Conservation (phyloP, 2,329 filamentous ascomycete species). For the Clonostachys sp. region DNA sequence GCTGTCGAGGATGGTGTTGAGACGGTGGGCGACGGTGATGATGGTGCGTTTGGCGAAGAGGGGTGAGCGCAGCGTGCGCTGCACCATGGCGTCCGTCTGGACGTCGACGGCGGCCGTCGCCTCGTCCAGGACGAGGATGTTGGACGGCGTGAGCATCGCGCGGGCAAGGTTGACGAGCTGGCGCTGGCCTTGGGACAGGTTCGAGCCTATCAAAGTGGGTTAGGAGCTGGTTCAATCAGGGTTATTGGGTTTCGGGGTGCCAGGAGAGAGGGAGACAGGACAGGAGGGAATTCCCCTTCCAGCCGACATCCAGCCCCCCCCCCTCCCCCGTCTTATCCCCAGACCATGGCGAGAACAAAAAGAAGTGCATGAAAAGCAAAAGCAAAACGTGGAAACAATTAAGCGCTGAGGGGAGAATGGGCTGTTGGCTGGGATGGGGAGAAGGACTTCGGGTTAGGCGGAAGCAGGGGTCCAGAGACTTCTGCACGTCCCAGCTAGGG, state of each 20-base stretch:
- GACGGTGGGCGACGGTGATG: conserved; percentile 95
- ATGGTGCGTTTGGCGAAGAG: conserved; percentile 89
- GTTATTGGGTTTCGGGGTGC: too few relatives aligned
- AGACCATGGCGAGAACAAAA: too few relatives aligned
- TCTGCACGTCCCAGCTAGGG: background rate
- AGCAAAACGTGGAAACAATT: too few relatives aligned
- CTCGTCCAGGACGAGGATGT: conserved; percentile 95
- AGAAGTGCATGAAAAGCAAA: too few relatives aligned
- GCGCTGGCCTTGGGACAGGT: conserved; percentile 90
- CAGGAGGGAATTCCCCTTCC: too few relatives aligned
- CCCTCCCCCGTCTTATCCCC: too few relatives aligned
- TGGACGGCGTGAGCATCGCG: conserved; percentile 89
- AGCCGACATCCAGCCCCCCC: too few relatives aligned
- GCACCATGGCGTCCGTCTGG: conserved; percentile 63
- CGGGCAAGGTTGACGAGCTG: conserved; percentile 92
- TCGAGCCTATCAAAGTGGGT: conserved; percentile 60
- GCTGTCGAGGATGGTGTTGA: conserved; percentile 89
- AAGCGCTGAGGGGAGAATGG: too few relatives aligned
- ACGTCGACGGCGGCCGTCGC: conserved; percentile 77
- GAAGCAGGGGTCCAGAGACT: background rate
- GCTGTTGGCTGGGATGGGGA: background rate
- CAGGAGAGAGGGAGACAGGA: too few relatives aligned
- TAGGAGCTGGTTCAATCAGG: too few relatives aligned
- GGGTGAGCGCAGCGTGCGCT: conserved; percentile 57
- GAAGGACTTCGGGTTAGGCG: background rate